Percentiles rank a stretch among this genome's conserved stretches.
Conservation (phyloP, 306 rosid species). For the Phaseolus lunatus region DNA sequence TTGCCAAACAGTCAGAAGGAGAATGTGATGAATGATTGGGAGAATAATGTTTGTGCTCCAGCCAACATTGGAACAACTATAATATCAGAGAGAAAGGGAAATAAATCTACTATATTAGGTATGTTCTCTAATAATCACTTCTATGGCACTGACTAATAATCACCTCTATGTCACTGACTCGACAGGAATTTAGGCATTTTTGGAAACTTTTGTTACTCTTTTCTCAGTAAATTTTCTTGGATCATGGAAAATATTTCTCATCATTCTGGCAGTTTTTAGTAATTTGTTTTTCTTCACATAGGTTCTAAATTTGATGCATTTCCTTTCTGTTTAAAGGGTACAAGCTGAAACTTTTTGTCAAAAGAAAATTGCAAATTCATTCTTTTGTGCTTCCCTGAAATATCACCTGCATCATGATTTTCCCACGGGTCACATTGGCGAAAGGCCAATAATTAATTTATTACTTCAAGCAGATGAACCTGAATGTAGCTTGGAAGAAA, state of each 20-base stretch:
- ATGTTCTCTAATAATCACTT: slow-evolving; percentile 38
- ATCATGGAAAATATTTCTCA: slow-evolving; percentile 13
- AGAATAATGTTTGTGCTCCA: slow-evolving; percentile 40
- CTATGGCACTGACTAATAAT: too few species aligned
- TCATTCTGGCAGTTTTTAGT: background rate
- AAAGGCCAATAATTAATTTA: slow-evolving; percentile 37
- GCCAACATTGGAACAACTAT: slow-evolving; percentile 42
- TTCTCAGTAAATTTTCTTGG: slow-evolving; percentile 4
- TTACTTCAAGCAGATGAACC: slow-evolving; percentile 47
- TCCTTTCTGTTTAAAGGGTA: slow-evolving; percentile 24
- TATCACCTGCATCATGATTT: slow-evolving; percentile 36
- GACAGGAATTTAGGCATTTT: background rate
- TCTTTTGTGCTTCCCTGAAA: slow-evolving; percentile 30
- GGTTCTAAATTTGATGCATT: background rate
- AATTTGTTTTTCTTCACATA: background rate
- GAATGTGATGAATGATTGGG: slow-evolving; percentile 33
- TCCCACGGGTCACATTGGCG: slow-evolving; percentile 51
- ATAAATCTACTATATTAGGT: slow-evolving; percentile 53
- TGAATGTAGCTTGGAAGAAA: slow-evolving; percentile 44
- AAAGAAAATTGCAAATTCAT: slow-evolving; percentile 17
- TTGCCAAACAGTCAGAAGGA: slow-evolving; percentile 44
- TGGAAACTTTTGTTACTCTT: slow-evolving; percentile 20
- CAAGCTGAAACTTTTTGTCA: slow-evolving; percentile 8
- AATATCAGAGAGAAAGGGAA: slow-evolving; percentile 46
- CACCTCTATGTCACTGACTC: background rate